A percentile compares a stretch with the other conserved stretches of the same genome.
Conservation (phyloP, 176 grass and related monocot species). For the Lolium multiflorum region DNA sequence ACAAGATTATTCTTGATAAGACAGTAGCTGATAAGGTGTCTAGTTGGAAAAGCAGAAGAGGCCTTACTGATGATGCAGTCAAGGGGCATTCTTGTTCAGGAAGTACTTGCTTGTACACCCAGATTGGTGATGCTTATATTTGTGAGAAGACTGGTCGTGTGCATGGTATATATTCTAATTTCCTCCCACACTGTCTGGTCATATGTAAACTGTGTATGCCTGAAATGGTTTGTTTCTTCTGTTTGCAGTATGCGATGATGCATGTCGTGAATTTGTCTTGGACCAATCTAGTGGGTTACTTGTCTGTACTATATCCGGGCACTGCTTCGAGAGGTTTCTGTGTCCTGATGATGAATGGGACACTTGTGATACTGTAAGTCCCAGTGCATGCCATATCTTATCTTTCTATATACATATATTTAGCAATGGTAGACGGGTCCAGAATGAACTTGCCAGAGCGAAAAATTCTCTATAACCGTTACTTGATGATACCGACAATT, state of each 20-base stretch:
- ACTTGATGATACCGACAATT: background rate
- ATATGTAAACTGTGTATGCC: background rate
- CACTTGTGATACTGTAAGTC: slow-evolving; percentile 63
- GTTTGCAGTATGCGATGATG: slow-evolving; percentile 83
- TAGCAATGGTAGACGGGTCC: background rate
- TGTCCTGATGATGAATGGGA: slow-evolving; percentile 77
- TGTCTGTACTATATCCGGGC: slow-evolving; percentile 94
- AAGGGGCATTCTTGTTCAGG: slow-evolving; percentile 84
- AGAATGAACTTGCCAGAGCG: background rate
- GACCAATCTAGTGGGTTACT: slow-evolving; percentile 83
- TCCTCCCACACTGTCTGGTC: background rate
- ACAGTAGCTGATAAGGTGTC: slow-evolving; percentile 91
- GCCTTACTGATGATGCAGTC: slow-evolving; percentile 72
- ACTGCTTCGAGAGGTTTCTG: slow-evolving; percentile 86
- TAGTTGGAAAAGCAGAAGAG: slow-evolving; percentile 91
- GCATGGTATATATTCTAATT: slow-evolving; percentile 60
- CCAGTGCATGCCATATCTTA: background rate
- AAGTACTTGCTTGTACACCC: slow-evolving; percentile 77
- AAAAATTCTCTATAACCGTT: background rate
- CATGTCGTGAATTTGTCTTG: slow-evolving; percentile 86
- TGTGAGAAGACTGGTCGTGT: slow-evolving; percentile 97
- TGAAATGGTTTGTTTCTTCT: slow-evolving; percentile 27
- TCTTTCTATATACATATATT: background rate
- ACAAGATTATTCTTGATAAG: slow-evolving; percentile 81
- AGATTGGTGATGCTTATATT: slow-evolving; percentile 96